Percentiles rank a stretch among this genome's conserved stretches.
These are phyloP conservation scores for Wallacemonas sp. DNA, from an alignment of 208 protist genomes.

Conservation along the genomic window DNA sequence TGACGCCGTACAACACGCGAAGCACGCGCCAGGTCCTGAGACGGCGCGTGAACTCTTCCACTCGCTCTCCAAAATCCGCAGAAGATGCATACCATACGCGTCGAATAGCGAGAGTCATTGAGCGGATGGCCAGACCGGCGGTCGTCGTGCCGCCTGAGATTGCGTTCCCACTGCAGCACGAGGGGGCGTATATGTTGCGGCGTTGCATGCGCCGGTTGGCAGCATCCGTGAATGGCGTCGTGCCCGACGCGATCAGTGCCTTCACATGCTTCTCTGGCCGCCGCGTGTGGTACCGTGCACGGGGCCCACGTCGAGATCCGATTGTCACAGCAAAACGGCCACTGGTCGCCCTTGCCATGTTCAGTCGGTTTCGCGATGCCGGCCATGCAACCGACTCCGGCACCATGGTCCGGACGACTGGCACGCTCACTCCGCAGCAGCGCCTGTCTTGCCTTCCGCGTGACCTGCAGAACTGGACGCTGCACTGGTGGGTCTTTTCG, in stretches of 20 bases:
- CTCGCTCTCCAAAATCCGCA: too few relatives aligned
- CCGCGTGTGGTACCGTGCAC: neutral
- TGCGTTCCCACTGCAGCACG: constrained; percentile 39
- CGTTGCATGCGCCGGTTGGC: neutral
- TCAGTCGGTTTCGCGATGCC: neutral
- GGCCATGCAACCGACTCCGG: neutral
- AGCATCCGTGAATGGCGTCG: neutral
- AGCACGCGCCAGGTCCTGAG: neutral
- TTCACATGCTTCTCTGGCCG: constrained; percentile 36
- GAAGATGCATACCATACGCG: too few relatives aligned
- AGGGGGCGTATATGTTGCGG: constrained; percentile 21
- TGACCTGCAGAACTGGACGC: neutral
- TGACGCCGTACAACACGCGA: neutral
- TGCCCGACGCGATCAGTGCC: constrained; percentile 16
- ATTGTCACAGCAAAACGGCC: neutral
- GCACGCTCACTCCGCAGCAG: neutral
- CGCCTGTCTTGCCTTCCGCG: neutral
- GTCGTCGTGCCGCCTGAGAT: constrained; percentile 22
- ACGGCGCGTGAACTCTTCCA: neutral
- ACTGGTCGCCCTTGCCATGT: neutral
- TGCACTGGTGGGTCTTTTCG: constrained; percentile 15
- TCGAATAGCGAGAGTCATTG: neutral
- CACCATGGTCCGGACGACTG: neutral
- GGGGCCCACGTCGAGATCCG: neutral
- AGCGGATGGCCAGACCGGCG: neutral